Conservation (phyloP, 2,329 filamentous ascomycete species). For the Trichoderma afroharzianum region DNA sequence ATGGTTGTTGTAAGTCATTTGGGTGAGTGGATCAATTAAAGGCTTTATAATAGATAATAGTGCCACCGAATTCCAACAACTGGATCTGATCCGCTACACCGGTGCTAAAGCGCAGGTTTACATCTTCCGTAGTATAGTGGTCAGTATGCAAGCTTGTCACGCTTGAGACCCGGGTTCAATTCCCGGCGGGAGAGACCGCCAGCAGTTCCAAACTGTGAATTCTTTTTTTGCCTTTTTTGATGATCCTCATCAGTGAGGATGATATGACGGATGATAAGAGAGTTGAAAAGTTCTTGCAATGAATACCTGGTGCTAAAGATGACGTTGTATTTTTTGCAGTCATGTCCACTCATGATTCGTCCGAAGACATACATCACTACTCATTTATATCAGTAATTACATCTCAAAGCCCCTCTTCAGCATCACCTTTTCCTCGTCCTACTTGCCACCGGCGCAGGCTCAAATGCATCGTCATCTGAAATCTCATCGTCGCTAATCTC, state of each 20-base stretch:
- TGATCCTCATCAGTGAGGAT: neutral
- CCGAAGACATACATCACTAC: neutral
- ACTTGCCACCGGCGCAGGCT: conserved; percentile 50
- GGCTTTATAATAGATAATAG: neutral
- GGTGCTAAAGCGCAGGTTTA: conserved; percentile 3
- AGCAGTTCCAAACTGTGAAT: conserved; percentile 13
- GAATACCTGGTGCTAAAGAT: neutral
- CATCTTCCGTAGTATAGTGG: conserved; percentile 26
- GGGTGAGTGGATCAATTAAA: neutral
- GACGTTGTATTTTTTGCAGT: neutral
- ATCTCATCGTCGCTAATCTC: conserved; percentile 66
- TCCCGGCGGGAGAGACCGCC: conserved; percentile 25
- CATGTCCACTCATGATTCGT: neutral
- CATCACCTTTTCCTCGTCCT: conserved; percentile 31
- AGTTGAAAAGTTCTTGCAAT: neutral
- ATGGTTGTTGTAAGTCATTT: neutral
- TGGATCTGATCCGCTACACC: conserved; percentile 17
- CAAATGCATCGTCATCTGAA: conserved; percentile 57
- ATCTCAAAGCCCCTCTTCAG: conserved; percentile 16
- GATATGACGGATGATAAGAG: neutral
- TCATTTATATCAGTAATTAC: conserved; percentile 27
- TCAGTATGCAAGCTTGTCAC: conserved; percentile 27
- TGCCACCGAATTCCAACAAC: neutral
- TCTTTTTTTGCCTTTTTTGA: conserved; percentile 3
- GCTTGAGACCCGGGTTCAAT: conserved; percentile 27